A percentile compares a stretch with the other conserved stretches of the same genome.
phyloP scores from a whole-genome alignment of 2,329 filamentous ascomycete genomes.

The Microdochium paspali region DNA sequence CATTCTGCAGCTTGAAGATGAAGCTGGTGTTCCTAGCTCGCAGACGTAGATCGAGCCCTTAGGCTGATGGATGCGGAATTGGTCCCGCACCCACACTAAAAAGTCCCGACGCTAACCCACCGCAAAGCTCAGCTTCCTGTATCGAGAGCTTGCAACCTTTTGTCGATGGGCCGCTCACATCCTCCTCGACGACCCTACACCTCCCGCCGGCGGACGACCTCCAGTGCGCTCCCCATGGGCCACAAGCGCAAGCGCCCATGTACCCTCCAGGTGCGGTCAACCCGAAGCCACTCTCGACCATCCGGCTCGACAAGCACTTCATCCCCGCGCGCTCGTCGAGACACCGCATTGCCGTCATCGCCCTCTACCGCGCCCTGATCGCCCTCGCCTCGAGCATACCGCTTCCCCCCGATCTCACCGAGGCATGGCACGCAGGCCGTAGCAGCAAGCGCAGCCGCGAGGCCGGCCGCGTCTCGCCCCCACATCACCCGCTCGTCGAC shows the following conservation, averaged over 20 bases:
- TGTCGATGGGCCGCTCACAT: too few species aligned
- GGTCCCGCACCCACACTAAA: too few species aligned
- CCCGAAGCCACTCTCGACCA: slow-evolving; percentile 3
- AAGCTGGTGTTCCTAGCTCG: too few species aligned
- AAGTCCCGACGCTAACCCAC: too few species aligned
- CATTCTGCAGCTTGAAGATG: too few species aligned
- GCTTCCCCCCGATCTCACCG: slow-evolving; percentile 36
- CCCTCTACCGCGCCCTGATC: slow-evolving; percentile 64
- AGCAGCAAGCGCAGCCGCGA: background rate
- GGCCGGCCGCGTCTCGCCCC: slow-evolving; percentile 7
- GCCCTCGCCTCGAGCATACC: slow-evolving; percentile 43
- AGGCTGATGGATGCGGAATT: too few species aligned
- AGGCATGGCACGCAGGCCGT: slow-evolving; percentile 8
- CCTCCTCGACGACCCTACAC: too few species aligned
- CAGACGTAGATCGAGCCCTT: too few species aligned
- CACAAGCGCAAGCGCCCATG: background rate
- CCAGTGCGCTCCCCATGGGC: too few species aligned
- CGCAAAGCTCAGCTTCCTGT: too few species aligned
- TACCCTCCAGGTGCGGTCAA: background rate
- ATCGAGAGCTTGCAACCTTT: too few species aligned
- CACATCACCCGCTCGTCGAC: slow-evolving; percentile 38
- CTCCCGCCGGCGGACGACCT: too few species aligned
- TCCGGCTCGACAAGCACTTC: slow-evolving; percentile 16
- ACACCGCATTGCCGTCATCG: slow-evolving; percentile 33
- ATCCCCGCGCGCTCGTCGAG: slow-evolving; percentile 39